phyloP scores from a whole-genome alignment of 257 asterid genomes.

The Coffea canephora region DNA sequence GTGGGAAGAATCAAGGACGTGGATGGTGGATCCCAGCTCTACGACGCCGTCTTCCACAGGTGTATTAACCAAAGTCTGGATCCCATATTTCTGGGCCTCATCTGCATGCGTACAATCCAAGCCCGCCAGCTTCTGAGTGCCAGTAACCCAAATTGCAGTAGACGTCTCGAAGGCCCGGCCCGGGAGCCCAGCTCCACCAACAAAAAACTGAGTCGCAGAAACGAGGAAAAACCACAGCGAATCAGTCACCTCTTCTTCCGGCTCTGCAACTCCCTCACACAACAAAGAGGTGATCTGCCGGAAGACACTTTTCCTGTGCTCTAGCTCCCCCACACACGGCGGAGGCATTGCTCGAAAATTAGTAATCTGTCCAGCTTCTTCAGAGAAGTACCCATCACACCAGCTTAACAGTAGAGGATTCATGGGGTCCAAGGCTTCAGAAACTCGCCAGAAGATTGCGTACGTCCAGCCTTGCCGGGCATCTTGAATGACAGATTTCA shows the following conservation, averaged over 20 bases:
- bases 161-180: conserved; percentile 29
- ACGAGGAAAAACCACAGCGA: conserved; percentile 36
- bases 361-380: too few relatives aligned
- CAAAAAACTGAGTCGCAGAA: conserved; percentile 29
- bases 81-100: conserved; percentile 23
- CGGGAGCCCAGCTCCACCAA: conserved; percentile 27
- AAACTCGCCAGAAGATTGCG: conserved; percentile 64
- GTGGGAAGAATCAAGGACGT: conserved; percentile 22
- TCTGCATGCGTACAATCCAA: conserved; percentile 27
- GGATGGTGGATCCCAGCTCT: conserved; percentile 36
- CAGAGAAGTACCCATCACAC: background rate
- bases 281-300: too few relatives aligned
- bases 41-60: conserved; percentile 32
- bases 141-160: conserved; percentile 32
- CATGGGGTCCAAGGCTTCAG: too few relatives aligned
- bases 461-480: conserved; percentile 60
- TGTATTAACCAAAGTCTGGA: conserved; percentile 29
- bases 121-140: conserved; percentile 17
- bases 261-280: background rate
- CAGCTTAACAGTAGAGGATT: background rate
- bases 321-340: too few relatives aligned
- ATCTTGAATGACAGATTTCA: conserved; percentile 49
- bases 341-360: too few relatives aligned
- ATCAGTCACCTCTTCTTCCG: conserved; percentile 32
- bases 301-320: too few relatives aligned